phyloP scores from a whole-genome alignment of 179 eudicot genomes.

The Patellifolia procumbens region DNA sequence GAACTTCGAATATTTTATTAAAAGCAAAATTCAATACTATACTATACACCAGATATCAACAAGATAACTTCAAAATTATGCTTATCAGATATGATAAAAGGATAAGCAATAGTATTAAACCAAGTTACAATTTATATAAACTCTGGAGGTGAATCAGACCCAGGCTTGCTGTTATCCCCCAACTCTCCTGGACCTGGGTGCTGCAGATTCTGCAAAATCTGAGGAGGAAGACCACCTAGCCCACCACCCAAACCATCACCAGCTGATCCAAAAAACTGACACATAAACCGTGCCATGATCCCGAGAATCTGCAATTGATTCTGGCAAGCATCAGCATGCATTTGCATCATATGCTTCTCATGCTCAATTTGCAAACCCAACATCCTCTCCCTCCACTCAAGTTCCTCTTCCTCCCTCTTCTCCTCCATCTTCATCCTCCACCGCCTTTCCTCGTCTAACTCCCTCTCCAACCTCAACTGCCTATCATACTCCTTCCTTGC shows the following conservation, averaged over 20 bases:
- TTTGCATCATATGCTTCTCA: conserved; percentile 90
- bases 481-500: conserved; percentile 55
- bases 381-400: conserved; percentile 89
- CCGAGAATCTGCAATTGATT: conserved; percentile 82
- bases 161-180: conserved; percentile 64
- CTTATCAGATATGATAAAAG: background rate
- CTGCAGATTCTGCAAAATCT: conserved; percentile 67
- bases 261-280: conserved; percentile 71
- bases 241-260: conserved; percentile 70
- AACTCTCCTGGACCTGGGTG: conserved; percentile 71
- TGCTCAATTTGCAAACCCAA: conserved; percentile 74
- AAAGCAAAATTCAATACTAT: background rate
- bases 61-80: background rate
- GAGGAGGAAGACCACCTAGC: conserved; percentile 56
- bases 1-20: background rate
- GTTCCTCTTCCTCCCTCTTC: conserved; percentile 85
- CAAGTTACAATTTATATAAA: conserved; percentile 44
- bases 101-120: conserved; percentile 1
- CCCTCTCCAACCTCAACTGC: conserved; percentile 49
- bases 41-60: conserved; percentile 5
- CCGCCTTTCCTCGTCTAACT: conserved; percentile 58
- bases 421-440: conserved; percentile 81
- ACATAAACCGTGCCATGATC: conserved; percentile 62
- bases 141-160: conserved; percentile 62
- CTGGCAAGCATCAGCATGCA: conserved; percentile 84